phyloP scores from a whole-genome alignment of 176 grass and related monocot species.

The Carex littledalei region DNA sequence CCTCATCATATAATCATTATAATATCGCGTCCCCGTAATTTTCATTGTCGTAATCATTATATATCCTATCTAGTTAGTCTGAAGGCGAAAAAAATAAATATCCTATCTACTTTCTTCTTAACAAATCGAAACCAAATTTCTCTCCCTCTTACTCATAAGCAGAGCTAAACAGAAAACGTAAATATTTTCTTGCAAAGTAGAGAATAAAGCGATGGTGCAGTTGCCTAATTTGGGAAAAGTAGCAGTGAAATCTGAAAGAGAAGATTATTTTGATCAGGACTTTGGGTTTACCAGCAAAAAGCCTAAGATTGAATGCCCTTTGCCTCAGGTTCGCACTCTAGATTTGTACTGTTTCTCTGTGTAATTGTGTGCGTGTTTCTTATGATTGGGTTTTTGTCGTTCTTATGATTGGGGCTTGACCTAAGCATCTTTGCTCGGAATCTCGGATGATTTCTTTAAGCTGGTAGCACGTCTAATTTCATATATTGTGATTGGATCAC shows the following conservation, averaged over 20 bases:
- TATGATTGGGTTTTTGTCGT: background rate
- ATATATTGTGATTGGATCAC: background rate
- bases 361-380: background rate
- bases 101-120: background rate
- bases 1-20: background rate
- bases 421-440: background rate
- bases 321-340: slow-evolving; percentile 8
- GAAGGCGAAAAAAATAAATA: background rate
- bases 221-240: slow-evolving; percentile 44
- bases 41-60: slow-evolving; percentile 9
- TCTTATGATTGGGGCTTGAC: background rate
- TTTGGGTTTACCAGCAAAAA: slow-evolving; percentile 42
- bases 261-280: slow-evolving; percentile 38
- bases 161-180: background rate
- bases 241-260: slow-evolving; percentile 30
- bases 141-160: background rate
- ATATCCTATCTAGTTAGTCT: background rate
- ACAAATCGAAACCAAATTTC: background rate
- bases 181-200: background rate
- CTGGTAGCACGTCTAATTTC: background rate
- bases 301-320: slow-evolving; percentile 20
- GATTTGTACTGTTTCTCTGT: background rate
- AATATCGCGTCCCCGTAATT: background rate
- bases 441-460: background rate
- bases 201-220: slow-evolving; percentile 44